Percentiles rank a stretch among this genome's conserved stretches.
phyloP scores from a whole-genome alignment of 257 asterid species.

The Penstemon barbatus region DNA sequence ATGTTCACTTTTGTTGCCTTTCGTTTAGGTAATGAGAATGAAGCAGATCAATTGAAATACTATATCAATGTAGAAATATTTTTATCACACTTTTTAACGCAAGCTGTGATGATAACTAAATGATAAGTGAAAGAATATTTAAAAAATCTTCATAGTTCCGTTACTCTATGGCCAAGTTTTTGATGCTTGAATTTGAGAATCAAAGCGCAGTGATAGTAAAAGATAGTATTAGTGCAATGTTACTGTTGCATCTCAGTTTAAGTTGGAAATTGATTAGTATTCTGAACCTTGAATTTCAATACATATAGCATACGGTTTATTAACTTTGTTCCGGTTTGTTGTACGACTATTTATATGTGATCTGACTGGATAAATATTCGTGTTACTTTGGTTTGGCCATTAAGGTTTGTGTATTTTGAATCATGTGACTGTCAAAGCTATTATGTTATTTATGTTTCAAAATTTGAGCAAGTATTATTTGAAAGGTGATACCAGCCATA shows the following conservation, averaged over 20 bases:
- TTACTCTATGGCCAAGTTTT: slow-evolving; percentile 4
- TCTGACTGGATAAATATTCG: too few relatives aligned
- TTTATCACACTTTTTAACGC: neutral
- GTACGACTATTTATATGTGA: neutral
- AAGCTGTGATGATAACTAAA: neutral
- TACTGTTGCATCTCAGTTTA: neutral
- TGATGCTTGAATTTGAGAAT: slow-evolving; percentile 1
- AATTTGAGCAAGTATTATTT: too few relatives aligned
- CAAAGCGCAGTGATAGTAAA: neutral
- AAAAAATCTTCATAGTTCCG: neutral
- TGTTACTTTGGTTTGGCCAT: too few relatives aligned
- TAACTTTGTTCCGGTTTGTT: slow-evolving; percentile 1
- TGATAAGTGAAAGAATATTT: slow-evolving; percentile 4
- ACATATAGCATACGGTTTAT: neutral
- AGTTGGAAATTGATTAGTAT: neutral
- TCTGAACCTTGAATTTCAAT: neutral
- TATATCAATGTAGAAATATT: neutral
- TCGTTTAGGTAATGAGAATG: slow-evolving; percentile 1
- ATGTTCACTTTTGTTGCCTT: slow-evolving; percentile 16
- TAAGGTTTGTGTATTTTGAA: too few relatives aligned
- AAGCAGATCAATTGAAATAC: neutral
- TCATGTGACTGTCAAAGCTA: too few relatives aligned
- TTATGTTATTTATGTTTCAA: too few relatives aligned
- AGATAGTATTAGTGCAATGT: neutral
- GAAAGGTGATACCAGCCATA: too few relatives aligned